Percentiles rank a stretch among this genome's conserved stretches.
phyloP scores from a whole-genome alignment of 495 filamentous ascomycete species.

The Lasiosphaeria hispida region DNA sequence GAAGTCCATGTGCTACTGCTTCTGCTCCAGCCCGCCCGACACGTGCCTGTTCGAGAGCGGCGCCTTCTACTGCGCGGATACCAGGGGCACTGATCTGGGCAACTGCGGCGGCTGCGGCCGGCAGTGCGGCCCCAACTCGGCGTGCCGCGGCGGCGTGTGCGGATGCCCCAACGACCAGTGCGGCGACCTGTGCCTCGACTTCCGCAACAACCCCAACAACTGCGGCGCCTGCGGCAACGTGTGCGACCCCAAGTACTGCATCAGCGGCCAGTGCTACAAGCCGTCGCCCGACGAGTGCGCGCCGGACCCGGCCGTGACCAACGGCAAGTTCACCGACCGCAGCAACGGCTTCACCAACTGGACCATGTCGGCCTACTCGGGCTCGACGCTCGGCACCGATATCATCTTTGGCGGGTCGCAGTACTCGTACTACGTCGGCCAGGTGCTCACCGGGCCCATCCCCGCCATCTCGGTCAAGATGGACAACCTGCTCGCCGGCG shows the following conservation, averaged over 20 bases:
- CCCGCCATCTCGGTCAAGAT: neutral
- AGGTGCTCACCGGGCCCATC: neutral
- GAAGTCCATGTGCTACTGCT: constrained; percentile 7
- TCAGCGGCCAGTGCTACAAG: constrained; percentile 18
- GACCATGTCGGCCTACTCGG: constrained; percentile 3
- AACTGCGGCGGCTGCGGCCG: constrained; percentile 23
- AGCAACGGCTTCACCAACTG: neutral
- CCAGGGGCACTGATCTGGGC: constrained; percentile 15
- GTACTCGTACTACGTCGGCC: neutral
- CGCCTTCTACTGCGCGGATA: constrained; percentile 14
- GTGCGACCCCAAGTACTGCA: constrained; percentile 22
- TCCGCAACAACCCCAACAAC: constrained; percentile 23
- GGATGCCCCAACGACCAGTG: constrained; percentile 16
- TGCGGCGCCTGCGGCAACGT: constrained; percentile 23
- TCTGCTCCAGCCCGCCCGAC: constrained; percentile 15
- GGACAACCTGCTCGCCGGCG: neutral
- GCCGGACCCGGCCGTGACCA: constrained; percentile 9
- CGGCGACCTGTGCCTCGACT: constrained; percentile 16
- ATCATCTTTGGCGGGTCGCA: neutral
- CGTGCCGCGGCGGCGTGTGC: constrained; percentile 15
- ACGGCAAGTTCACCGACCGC: neutral
- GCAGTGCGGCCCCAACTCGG: constrained; percentile 8
- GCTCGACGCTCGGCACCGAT: neutral
- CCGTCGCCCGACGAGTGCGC: constrained; percentile 6
- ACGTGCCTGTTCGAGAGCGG: neutral